Conservation (phyloP, 352 stramenopile species). For the Phytopythium vexans region DNA sequence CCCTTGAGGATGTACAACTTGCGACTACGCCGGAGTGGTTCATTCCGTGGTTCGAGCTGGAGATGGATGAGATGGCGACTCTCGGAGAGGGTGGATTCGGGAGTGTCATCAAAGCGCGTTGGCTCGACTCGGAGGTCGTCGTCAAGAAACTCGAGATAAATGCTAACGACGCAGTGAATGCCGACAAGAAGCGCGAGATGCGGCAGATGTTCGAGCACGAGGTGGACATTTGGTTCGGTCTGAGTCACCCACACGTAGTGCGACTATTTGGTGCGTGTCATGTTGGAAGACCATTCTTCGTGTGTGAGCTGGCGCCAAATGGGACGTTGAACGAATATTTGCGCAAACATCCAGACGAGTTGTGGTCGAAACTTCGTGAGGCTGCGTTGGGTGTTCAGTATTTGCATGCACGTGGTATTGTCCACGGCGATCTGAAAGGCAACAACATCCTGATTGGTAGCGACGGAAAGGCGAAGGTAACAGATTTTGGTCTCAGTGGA, state of each 20-base stretch:
- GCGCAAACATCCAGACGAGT: no score
- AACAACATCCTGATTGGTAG: no score
- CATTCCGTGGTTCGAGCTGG: conserved; percentile 1
- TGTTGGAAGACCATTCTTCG: conserved; percentile 12
- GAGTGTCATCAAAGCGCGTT: background rate
- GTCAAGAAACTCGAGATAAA: no score
- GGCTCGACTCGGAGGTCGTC: background rate
- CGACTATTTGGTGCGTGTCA: conserved; percentile 49
- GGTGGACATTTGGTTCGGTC: background rate
- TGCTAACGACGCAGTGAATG: no score
- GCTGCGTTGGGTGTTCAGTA: no score
- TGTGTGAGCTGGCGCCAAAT: no score
- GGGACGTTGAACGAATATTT: no score
- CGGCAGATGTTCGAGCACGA: background rate
- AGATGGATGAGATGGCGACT: background rate
- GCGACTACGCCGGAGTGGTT: background rate
- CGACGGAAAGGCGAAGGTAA: no score
- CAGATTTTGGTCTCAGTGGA: no score
- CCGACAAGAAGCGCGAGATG: background rate
- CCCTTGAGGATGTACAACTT: background rate
- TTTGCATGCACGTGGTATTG: no score
- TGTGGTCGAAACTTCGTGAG: no score
- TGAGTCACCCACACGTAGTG: conserved; percentile 81
- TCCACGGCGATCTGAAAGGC: no score
- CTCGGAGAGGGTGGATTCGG: background rate